A percentile compares a stretch with the other conserved stretches of the same genome.
phyloP scores from a whole-genome alignment of 371 early-diverging fungal genomes.

The Rhizomucor miehei region DNA sequence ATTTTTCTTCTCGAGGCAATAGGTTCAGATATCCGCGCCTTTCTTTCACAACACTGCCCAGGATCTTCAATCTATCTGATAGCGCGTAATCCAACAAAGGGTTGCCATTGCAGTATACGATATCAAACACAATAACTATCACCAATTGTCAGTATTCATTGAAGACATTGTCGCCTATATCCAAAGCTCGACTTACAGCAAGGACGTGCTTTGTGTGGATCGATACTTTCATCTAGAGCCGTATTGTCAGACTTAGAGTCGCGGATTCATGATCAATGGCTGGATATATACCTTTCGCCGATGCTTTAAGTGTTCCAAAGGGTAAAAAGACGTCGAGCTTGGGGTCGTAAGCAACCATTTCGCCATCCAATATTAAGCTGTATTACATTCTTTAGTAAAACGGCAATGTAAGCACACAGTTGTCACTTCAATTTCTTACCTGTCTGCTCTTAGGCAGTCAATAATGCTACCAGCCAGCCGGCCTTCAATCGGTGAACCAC shows the following conservation, averaged over 20 bases:
- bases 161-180: too few species aligned
- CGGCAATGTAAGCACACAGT: background rate
- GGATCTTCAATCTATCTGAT: constrained; percentile 41
- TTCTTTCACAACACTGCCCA: constrained; percentile 51
- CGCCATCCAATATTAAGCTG: constrained; percentile 56
- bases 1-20: constrained; percentile 46
- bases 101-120: constrained; percentile 60
- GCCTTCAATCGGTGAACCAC: constrained; percentile 26
- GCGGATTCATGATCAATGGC: background rate
- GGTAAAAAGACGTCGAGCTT: constrained; percentile 51
- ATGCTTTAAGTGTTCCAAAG: constrained; percentile 73
- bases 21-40: constrained; percentile 50
- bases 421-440: constrained; percentile 7
- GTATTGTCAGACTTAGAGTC: background rate
- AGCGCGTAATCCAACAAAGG: constrained; percentile 56
- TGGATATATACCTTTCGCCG: constrained; percentile 41
- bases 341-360: constrained; percentile 71
- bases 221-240: constrained; percentile 30
- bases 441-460: constrained; percentile 18
- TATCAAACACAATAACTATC: constrained; percentile 69
- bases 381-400: too few species aligned
- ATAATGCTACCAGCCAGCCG: constrained; percentile 20
- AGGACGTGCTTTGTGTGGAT: constrained; percentile 41
- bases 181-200: constrained; percentile 39
- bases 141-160: background rate